These are phyloP conservation scores for Rhynchospora tenuis DNA, from an alignment of 176 grass and related monocot genomes.

Conservation along the genomic window DNA sequence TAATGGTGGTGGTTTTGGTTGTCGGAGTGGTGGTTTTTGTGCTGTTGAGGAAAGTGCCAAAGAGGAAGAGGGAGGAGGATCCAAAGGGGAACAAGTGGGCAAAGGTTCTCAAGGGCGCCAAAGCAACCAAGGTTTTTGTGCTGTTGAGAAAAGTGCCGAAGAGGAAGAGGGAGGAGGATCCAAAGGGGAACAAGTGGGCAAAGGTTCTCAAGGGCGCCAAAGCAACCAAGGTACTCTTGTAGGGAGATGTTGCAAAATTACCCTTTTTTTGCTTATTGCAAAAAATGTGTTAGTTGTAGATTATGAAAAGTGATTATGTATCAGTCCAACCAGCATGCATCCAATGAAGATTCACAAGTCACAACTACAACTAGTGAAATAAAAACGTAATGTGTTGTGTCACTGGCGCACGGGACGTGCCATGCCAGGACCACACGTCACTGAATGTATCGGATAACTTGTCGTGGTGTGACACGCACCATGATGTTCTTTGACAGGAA, in stretches of 20 bases:
- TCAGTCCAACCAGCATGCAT: background rate
- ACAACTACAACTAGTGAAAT: background rate
- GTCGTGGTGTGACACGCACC: no score
- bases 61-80: slow-evolving; percentile 62
- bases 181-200: slow-evolving; percentile 98
- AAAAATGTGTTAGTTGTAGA: background rate
- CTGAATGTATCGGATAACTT: no score
- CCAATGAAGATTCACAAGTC: background rate
- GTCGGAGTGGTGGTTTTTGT: slow-evolving; percentile 40
- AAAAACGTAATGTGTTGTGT: no score
- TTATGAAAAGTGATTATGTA: background rate
- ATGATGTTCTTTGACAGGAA: no score
- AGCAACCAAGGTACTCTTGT: slow-evolving; percentile 49
- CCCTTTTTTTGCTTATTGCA: slow-evolving; percentile 5
- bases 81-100: slow-evolving; percentile 86
- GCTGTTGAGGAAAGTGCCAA: slow-evolving; percentile 45
- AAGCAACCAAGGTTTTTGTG: slow-evolving; percentile 43
- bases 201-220: slow-evolving; percentile 71
- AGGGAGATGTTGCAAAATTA: background rate
- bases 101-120: slow-evolving; percentile 66
- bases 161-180: slow-evolving; percentile 63
- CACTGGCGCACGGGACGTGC: no score
- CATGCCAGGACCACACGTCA: no score
- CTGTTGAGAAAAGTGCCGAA: slow-evolving; percentile 48
- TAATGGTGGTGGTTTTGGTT: slow-evolving; percentile 48